Base-by-base conservation (phyloP, 1,139 yeast genomes). In the Saccharomyces hybrid region DNA sequence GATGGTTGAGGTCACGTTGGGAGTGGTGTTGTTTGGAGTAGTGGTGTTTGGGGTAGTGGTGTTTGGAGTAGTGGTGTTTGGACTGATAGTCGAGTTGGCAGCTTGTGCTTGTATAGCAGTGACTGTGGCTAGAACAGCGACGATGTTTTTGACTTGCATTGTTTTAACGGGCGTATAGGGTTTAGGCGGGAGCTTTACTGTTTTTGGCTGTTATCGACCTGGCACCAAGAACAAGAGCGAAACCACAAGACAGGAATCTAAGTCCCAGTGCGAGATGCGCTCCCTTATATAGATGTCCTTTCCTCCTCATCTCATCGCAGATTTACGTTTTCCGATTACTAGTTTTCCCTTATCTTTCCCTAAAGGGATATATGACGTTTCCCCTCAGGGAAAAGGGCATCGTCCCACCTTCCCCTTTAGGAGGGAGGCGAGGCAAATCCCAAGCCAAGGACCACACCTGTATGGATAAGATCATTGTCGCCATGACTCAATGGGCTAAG, bases 81-180 rank as follows among this genome's bases (percentile, higher is more conserved):
- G 23, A 19, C 23, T 19, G 23, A 3, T 19, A 19, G 23, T 19
- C 23, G 23, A 19, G 23, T 19, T 19, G 23, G 23, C 57, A 46
- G 58, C 58, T 38, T 38, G 42, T 3, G 42, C 42, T 4, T 38
- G 26, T 2, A 38, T 38, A 38, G 44, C 44, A 38, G 44, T 38
- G 23, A 38, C 44, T 38, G 44, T 38, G 26, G 44, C 44, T 38
- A 67, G 62, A 48, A 61, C 63, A 52, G 80, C 75, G 68, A 78
- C 72, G 66, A 80, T 71, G 70, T 73, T 66, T 71, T 79, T 77
- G 83, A 81, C 80, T 77, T 82, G 85, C 87, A 82, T 82, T 77
- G 60, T 72, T 60, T 60, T 57, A 31, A 50, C 52, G 52, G 55
- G 27, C 4, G 44, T 38, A 38, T 38, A 38, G 9, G 25, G 13